Percentiles rank a stretch among this genome's conserved stretches.
These are phyloP conservation scores for Microcera coccophila DNA, from an alignment of 2,329 filamentous ascomycete genomes.

Conservation along the genomic window DNA sequence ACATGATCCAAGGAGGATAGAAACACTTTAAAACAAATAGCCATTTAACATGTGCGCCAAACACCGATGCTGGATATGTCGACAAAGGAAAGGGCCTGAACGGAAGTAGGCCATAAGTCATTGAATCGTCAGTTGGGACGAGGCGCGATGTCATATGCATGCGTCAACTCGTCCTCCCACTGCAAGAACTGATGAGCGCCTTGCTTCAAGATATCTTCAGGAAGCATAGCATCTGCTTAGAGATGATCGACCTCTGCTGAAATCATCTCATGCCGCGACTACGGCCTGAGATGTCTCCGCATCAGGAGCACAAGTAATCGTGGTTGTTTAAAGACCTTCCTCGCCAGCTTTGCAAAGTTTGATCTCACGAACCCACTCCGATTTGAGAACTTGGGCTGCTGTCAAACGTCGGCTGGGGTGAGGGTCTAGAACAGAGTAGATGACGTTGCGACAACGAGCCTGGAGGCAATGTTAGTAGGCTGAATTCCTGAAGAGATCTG, in stretches of 20 bases:
- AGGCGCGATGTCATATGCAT: constrained; percentile 6
- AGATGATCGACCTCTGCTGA: constrained; percentile 1
- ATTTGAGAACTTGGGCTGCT: constrained; percentile 93
- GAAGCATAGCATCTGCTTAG: constrained; percentile 1
- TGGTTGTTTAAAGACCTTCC: constrained; percentile 70
- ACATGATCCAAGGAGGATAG: constrained; percentile 9
- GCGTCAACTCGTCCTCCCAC: constrained; percentile 14
- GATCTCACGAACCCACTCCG: constrained; percentile 97
- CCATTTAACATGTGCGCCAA: constrained; percentile 29
- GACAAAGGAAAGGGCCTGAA: constrained; percentile 19
- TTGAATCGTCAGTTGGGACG: constrained; percentile 23
- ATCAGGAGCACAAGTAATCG: background rate
- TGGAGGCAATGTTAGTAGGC: constrained; percentile 36
- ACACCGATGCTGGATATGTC: constrained; percentile 32
- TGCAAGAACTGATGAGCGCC: constrained; percentile 8
- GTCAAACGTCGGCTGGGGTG: constrained; percentile 90
- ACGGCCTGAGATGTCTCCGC: background rate
- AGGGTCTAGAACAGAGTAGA: constrained; percentile 96
- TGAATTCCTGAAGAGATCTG: background rate
- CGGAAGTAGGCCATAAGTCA: constrained; percentile 20
- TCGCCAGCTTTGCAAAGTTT: constrained; percentile 95
- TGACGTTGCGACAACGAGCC: constrained; percentile 97
- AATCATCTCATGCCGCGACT: background rate
- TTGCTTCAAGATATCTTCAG: constrained; percentile 8
- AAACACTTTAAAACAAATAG: constrained; percentile 14